Evolutionary conservation across 805 yeast species (phyloP).

Genomic region (Candida qinlingensis): DNA sequence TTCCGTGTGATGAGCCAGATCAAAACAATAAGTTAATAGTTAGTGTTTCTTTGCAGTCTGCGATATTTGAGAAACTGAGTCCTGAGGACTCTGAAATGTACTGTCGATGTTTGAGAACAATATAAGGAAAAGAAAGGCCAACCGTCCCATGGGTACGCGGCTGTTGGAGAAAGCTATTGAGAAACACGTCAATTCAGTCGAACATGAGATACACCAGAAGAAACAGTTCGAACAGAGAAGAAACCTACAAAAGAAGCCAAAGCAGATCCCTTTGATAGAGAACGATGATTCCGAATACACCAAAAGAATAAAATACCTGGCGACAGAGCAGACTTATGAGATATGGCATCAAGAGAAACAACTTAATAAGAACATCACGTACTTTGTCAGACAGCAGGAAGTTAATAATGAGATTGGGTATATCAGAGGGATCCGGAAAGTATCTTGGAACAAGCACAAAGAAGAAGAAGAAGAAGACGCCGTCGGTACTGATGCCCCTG

Average conservation of each 20-base stretch:
- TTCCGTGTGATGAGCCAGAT: too few species aligned
- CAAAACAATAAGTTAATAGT: too few species aligned
- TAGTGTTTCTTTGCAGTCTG: too few species aligned
- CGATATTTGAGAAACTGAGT: neutral
- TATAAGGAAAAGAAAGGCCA: neutral
- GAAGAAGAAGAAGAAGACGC: constrained; percentile 3
- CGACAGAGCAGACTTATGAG: constrained; percentile 21
- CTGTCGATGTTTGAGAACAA: neutral
- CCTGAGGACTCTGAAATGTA: neutral
- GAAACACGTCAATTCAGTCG: neutral
- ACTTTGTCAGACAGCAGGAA: neutral
- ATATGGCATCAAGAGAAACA: constrained; percentile 17
- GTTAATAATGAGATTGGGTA: neutral
- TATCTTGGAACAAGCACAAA: constrained; percentile 12
- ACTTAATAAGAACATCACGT: constrained; percentile 9
- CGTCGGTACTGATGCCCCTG: neutral
- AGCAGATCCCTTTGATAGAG: neutral
- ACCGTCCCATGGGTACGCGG: too few species aligned
- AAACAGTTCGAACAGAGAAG: neutral
- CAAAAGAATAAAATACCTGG: constrained; percentile 1
- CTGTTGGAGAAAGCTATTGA: neutral
- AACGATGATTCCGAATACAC: constrained; percentile 4
- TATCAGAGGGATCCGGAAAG: too few species aligned
- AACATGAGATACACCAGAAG: neutral
- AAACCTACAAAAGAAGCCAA: neutral